These are phyloP conservation scores for Gnaphalium uliginosum DNA, from an alignment of 129 eudicot genomes.

Conservation along the genomic window DNA sequence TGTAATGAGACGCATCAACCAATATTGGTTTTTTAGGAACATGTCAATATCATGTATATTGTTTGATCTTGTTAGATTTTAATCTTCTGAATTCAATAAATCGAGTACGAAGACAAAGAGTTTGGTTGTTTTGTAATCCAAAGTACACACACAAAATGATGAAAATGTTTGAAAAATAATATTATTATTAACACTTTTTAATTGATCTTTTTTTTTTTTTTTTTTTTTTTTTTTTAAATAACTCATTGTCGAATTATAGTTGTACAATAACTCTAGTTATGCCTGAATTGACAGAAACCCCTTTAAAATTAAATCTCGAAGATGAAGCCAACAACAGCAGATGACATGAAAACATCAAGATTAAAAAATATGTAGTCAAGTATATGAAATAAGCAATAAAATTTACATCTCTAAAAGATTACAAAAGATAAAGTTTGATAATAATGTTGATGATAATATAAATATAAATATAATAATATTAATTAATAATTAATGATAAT, in stretches of 20 bases:
- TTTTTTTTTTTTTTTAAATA: too few relatives aligned
- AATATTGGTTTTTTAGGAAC: not conserved
- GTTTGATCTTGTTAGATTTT: not conserved
- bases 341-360: constrained; percentile 5
- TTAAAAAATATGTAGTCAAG: not conserved
- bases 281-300: not conserved
- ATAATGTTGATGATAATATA: too few relatives aligned
- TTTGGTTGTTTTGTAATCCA: not conserved
- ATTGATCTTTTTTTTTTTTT: not conserved
- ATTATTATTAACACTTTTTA: not conserved
- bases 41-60: not conserved
- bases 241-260: not conserved
- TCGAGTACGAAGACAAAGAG: not conserved
- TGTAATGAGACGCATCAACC: too few relatives aligned
- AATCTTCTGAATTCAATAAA: not conserved
- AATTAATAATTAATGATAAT: too few relatives aligned
- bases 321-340: constrained; percentile 1
- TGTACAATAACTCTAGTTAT: not conserved
- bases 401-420: not conserved
- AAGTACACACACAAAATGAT: not conserved
- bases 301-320: not conserved
- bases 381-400: not conserved
- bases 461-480: too few relatives aligned
- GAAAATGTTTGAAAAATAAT: not conserved
- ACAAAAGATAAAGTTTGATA: not conserved